Base-by-base conservation (phyloP, 352 stramenopile genomes). In the Globisporangium splendens region DNA sequence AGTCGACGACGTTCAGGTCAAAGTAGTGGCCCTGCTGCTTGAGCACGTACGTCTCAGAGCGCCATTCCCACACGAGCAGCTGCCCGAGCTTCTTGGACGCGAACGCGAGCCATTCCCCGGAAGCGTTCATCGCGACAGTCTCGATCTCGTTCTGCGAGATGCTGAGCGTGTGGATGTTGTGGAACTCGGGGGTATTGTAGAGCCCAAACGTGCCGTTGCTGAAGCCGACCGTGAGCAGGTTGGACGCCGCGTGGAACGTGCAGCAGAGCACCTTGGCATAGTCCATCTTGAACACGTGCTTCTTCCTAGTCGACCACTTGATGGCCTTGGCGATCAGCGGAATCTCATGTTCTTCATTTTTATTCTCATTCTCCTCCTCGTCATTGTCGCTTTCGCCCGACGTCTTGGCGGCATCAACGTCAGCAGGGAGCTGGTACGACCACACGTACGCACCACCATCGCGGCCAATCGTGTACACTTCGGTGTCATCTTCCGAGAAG, bases 11-110 rank as follows among this genome's bases (percentile, higher is more conserved):
- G 63, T 98, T 98, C 62, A 99, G 88, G 61, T 98, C 96, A 67
- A 99, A 99, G 54, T 97, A 97, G 81, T 99, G 97, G 48, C 97
- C 97, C 63, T 99, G 96, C 74, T 99, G 98, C 75, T 99, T 99
- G 13, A 99, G 79, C 46, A 99, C 94, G 63, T 99, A 99, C 20
- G 96, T 99, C 84, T 99, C 98, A 0, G 92, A 98, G 58, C 98
- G 84, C 97, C 97, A 99, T 66, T 99, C 97, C 97, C 97, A 99
- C 35, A 99, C 97, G 17, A 99, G 79, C 24, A 99, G 72, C 78
- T 99, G 97, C n/a, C 98, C 96, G n/a, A 98, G 93, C 52, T 96
- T 95, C 41, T 96, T 91, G 56, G 92, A 99, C 14, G 94, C 98
- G 56, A 99, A 97, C 13, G 96, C 97, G 47, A 99, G 78, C 97